Percentiles rank a stretch among this genome's conserved stretches.
Evolutionary conservation across 192 early-diverging fungal genomes (phyloP).

Genomic region (Paraglomus occultum): DNA sequence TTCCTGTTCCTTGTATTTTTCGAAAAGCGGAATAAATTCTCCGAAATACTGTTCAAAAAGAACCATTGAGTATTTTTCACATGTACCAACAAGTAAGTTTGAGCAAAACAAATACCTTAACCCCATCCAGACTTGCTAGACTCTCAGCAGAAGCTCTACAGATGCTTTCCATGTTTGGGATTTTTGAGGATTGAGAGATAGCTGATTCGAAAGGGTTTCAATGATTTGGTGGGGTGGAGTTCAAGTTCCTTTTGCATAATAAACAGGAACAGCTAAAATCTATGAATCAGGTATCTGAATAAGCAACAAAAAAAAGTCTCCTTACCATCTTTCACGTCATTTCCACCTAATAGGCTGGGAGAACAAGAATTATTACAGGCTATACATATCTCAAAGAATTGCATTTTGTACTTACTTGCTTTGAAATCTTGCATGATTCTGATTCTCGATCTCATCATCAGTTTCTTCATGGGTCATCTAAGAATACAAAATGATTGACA

Average conservation of each 20-base stretch:
- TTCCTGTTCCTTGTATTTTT: conserved; percentile 9
- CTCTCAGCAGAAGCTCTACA: conserved; percentile 9
- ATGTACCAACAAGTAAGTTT: conserved; percentile 1
- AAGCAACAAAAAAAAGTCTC: background rate
- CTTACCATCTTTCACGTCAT: conserved; percentile 5
- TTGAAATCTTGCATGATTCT: no score
- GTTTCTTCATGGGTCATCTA: no score
- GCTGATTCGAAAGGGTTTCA: no score
- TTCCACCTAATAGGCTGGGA: background rate
- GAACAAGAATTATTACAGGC: no score
- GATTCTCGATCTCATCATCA: no score
- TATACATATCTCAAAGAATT: no score
- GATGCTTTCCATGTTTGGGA: conserved; percentile 7
- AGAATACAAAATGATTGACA: no score
- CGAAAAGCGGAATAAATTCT: conserved; percentile 21
- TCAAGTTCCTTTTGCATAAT: conserved; percentile 8
- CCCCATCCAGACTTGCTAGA: conserved; percentile 5
- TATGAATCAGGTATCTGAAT: conserved; percentile 1
- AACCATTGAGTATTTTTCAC: conserved; percentile 19
- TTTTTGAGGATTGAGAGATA: background rate
- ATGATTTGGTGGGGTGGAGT: conserved; percentile 20
- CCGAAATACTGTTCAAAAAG: conserved; percentile 21
- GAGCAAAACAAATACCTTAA: conserved; percentile 23
- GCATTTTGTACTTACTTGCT: no score
- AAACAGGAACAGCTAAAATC: conserved; percentile 1